Percentiles rank a stretch among this genome's conserved stretches.
phyloP scores from a whole-genome alignment of 108 stramenopile species.

The Nannochloropsis granulata region DNA sequence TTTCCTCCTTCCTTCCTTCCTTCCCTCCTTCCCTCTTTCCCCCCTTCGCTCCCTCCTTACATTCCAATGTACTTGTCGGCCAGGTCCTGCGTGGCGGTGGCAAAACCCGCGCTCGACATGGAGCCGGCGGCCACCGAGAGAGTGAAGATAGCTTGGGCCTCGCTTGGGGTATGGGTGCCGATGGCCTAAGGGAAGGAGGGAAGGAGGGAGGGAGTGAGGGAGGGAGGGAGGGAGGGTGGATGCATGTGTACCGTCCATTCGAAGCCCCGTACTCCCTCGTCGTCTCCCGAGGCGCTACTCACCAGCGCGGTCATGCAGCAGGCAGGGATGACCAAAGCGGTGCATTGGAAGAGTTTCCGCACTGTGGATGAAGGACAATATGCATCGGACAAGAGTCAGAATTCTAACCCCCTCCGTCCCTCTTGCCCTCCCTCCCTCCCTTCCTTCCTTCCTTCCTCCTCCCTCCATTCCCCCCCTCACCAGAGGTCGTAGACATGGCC shows the following conservation, averaged over 20 bases:
- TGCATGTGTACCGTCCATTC: too few relatives aligned
- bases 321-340: slow-evolving; percentile 61
- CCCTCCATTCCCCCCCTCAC: slow-evolving; percentile 4
- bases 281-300: too few relatives aligned
- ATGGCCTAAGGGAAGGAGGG: too few relatives aligned
- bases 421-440: too few relatives aligned
- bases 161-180: too few relatives aligned
- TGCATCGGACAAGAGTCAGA: too few relatives aligned
- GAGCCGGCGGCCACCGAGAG: not conserved
- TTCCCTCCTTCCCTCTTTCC: not conserved
- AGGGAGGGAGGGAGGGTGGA: too few relatives aligned
- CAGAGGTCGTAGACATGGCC: not conserved
- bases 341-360: slow-evolving; percentile 55
- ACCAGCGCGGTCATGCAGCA: slow-evolving; percentile 44
- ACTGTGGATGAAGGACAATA: slow-evolving; percentile 33
- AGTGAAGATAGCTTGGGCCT: too few relatives aligned
- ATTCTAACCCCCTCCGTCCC: too few relatives aligned
- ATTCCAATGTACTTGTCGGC: not conserved
- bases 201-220: too few relatives aligned
- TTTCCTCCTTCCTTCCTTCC: not conserved
- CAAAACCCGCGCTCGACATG: not conserved
- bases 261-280: too few relatives aligned
- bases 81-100: not conserved
- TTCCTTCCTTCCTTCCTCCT: too few relatives aligned
- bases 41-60: not conserved